Conservation (phyloP, 108 stramenopile genomes). For the Conticribra guillardii region DNA sequence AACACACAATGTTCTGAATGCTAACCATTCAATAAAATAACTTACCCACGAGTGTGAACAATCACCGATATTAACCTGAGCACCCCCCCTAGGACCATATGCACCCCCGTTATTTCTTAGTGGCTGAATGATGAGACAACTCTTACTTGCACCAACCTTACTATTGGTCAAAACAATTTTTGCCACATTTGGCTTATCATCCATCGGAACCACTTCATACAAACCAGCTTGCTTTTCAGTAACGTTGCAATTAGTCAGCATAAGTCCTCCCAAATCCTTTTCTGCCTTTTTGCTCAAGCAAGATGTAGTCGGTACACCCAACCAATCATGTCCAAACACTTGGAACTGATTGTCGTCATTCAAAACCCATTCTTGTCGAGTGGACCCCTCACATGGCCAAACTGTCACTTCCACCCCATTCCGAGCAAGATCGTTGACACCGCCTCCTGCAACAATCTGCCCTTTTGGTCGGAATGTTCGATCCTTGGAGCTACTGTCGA, state of each 20-base stretch:
- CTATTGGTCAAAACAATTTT: slow-evolving; percentile 31
- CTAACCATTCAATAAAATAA: not conserved
- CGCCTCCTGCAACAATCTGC: slow-evolving; percentile 73
- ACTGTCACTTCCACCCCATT: slow-evolving; percentile 81
- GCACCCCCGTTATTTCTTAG: slow-evolving; percentile 77
- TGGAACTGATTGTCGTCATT: slow-evolving; percentile 54
- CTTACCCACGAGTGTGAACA: slow-evolving; percentile 54
- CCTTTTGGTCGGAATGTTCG: slow-evolving; percentile 71
- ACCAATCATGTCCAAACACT: slow-evolving; percentile 81
- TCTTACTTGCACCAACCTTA: slow-evolving; percentile 24
- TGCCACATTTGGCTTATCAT: slow-evolving; percentile 5
- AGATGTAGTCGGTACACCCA: slow-evolving; percentile 71
- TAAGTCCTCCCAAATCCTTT: slow-evolving; percentile 56
- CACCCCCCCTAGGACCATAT: slow-evolving; percentile 75
- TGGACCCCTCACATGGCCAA: slow-evolving; percentile 92
- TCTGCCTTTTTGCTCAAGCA: slow-evolving; percentile 59
- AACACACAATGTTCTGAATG: not conserved
- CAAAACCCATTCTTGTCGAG: slow-evolving; percentile 71
- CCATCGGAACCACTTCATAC: slow-evolving; percentile 50
- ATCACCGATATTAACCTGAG: slow-evolving; percentile 65
- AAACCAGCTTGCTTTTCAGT: slow-evolving; percentile 39
- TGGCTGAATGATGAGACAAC: slow-evolving; percentile 55
- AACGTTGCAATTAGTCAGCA: slow-evolving; percentile 53
- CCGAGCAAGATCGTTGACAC: slow-evolving; percentile 81
- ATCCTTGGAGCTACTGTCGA: slow-evolving; percentile 50